Conservation (phyloP, 192 early-diverging fungal species). For the Coemansia sp. region DNA sequence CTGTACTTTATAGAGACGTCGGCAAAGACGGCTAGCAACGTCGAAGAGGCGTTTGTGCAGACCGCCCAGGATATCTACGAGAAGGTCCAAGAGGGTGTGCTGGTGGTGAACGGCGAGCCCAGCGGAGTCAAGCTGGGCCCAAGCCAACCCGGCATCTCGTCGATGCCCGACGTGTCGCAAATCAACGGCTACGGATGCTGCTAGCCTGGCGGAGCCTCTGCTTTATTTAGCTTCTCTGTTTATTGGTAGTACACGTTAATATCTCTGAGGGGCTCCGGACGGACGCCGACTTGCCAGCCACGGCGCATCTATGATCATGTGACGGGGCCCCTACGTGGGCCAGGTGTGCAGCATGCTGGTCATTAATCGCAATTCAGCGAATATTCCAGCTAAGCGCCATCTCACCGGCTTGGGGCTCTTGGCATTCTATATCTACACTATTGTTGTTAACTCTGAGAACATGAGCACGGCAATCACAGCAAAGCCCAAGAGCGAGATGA, state of each 20-base stretch:
- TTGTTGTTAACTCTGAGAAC: background rate
- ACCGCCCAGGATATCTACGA: conserved; percentile 76
- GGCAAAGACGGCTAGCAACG: conserved; percentile 83
- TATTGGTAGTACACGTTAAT: too few species aligned
- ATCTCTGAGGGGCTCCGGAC: too few species aligned
- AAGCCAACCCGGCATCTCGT: conserved; percentile 57
- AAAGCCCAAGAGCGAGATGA: conserved; percentile 51
- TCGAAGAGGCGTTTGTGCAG: conserved; percentile 76
- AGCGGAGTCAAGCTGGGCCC: conserved; percentile 62
- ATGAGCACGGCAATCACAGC: conserved; percentile 47
- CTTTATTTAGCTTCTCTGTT: too few species aligned
- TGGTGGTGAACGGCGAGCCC: conserved; percentile 67
- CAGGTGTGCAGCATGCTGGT: too few species aligned
- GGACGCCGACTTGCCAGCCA: too few species aligned
- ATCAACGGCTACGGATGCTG: conserved; percentile 41
- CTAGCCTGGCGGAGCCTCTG: background rate
- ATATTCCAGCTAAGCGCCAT: background rate
- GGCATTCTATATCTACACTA: background rate
- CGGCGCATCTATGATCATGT: too few species aligned
- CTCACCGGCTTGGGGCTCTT: too few species aligned
- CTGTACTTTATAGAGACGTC: conserved; percentile 89
- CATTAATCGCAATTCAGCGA: too few species aligned
- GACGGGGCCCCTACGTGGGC: too few species aligned
- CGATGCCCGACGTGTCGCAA: conserved; percentile 53
- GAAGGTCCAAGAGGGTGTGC: conserved; percentile 72